Base-by-base conservation (phyloP, 306 rosid species). In the Ziziphus jujuba region DNA sequence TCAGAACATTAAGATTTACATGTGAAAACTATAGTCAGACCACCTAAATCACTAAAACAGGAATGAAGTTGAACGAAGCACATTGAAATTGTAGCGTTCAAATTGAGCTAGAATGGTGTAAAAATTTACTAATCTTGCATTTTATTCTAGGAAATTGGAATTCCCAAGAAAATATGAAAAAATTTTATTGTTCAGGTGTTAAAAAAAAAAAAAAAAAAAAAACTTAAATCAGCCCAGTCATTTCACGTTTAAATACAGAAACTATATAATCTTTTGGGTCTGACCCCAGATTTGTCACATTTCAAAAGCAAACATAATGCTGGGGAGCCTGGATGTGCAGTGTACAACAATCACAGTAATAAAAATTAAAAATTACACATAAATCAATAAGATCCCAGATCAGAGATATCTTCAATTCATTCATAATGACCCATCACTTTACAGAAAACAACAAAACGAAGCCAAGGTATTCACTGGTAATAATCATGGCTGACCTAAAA, bases 401-500 rank as follows among this genome's bases (percentile, higher is more conserved):
- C 67, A 73, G 40, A 44, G 67, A 23, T 61, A n/a, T 63, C 47
- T 80, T 53, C 80, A 84, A 75, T 78, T 68, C 76, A 66, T 78
- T 79, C 82, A 83, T 76, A 65, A 82, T 74, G 75, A 23, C 73
- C 64, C 92, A 71, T 82, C 78, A 70, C 84, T 85, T 47, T 79
- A 79, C 84, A 80, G 72, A 77, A 57, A 66, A 79, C 31, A 80
- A 63, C 43, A 70, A 53, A 68, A 76, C 20, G 28, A 57, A 52
- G 54, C 80, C 71, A 69, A 35, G 56, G 61, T 59, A 65, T 75
- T 70, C 74, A 12, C 81, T 64, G 76, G 75, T n/a, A n/a, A n/a
- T 75, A 72, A 76, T 84, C 71, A 72, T 59, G 13, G 52, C 80
- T 72, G 53, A 35, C 44, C 34, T 25, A 43, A 66, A 13, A 65